A percentile compares a stretch with the other conserved stretches of the same genome.
These are phyloP conservation scores for Pseudopithomyces maydicus DNA, from an alignment of 2,329 filamentous ascomycete species.

Conservation along the genomic window DNA sequence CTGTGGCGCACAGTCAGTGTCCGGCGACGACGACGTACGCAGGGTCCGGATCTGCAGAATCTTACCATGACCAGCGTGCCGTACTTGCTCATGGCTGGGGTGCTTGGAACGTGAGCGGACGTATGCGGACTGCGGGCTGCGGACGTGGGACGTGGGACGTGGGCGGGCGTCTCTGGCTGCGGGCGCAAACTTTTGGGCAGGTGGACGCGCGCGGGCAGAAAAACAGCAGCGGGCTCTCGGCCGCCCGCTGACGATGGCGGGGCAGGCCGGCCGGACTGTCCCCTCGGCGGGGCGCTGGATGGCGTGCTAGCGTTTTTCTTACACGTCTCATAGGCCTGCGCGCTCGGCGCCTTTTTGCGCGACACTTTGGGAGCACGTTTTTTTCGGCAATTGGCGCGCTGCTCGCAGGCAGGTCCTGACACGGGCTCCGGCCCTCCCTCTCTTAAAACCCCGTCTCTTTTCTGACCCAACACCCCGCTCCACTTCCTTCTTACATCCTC, in stretches of 20 bases:
- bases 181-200: constrained; percentile 1
- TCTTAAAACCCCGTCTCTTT: constrained; percentile 23
- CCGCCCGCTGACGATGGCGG: neutral
- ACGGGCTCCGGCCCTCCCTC: neutral
- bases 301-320: constrained; percentile 21
- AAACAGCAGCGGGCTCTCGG: neutral
- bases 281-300: constrained; percentile 17
- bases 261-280: neutral
- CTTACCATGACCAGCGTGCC: constrained; percentile 85
- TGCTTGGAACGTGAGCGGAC: too few relatives aligned
- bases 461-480: constrained; percentile 18
- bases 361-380: constrained; percentile 23
- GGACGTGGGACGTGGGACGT: too few relatives aligned
- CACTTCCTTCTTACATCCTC: constrained; percentile 18
- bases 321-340: constrained; percentile 3
- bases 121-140: too few relatives aligned
- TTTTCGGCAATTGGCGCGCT: constrained; percentile 31
- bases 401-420: constrained; percentile 6
- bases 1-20: constrained; percentile 14
- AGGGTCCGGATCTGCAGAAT: neutral
- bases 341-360: constrained; percentile 15
- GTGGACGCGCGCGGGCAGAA: neutral
- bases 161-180: constrained; percentile 5
- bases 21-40: too few relatives aligned
- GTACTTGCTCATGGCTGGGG: constrained; percentile 80